Base-by-base conservation (phyloP, 306 rosid genomes). In the Nissolia schottii region DNA sequence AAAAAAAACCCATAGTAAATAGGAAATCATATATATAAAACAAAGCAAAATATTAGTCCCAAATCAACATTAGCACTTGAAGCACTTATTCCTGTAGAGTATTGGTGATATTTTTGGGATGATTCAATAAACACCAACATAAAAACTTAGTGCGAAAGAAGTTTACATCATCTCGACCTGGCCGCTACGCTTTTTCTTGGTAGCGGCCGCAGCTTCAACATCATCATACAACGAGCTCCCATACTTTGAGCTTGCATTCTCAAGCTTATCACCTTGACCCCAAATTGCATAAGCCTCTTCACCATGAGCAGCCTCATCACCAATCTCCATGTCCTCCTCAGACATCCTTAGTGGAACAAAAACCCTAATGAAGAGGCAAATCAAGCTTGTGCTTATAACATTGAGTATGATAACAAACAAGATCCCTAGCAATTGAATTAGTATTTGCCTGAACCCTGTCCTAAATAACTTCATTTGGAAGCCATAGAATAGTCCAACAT, bases 261-360 rank as follows among this genome's bases (percentile, higher is more conserved):
- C 87, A 68, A 68, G 80, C 67, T 84, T 84, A 64, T 84, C 87
- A 20, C 85, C 87, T 16, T 84, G 87, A 20, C 87, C 87, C 85
- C 87, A 80, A 6, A 84, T 84, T 0, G 87, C 87, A 77, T 84
- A 84, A 3, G 87, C 87, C 24, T 80, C 87, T 77, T 84, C 87
- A 2, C 87, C 87, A 32, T 84, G 87, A 57, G 87, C 87, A 73
- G 87, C 87, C 2, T 45, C 87, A 37, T 84, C 87, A 27, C 87
- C 87, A 0, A 84, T 70, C 20, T 84, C 87, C 87, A 84, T 84
- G 11, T 84, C 87, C 75, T 80, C 87, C 24, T 80, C 87, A 0
- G 85, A 80, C 87, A 84, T 84, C 50, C 85, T 45, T 4, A 84
- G 31, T 0, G 87, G 87, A 78, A 84, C 57, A 0, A 77, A 2